Conservation (phyloP, 257 asterid genomes). For the Ajuga chamaepitys region DNA sequence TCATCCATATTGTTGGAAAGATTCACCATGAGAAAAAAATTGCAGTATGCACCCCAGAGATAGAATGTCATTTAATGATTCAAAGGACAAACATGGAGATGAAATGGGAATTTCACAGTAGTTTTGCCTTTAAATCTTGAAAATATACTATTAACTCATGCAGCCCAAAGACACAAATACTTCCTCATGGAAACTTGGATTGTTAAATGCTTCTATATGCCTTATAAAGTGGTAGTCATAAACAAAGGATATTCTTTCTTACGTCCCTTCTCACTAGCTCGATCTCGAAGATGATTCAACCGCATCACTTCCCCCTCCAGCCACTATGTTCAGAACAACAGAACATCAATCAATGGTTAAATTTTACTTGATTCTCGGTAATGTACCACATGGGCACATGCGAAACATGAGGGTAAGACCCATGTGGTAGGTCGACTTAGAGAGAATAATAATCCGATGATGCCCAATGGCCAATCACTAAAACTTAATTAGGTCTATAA, state of each 20-base stretch:
- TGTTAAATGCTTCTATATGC: background rate
- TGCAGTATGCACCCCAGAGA: background rate
- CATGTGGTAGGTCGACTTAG: too few relatives aligned
- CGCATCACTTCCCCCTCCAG: conserved; percentile 44
- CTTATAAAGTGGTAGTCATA: background rate
- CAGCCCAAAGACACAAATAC: background rate
- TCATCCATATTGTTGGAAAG: background rate
- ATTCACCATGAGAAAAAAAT: background rate
- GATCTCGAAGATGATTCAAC: conserved; percentile 54
- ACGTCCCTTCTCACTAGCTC: conserved; percentile 58
- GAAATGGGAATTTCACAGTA: background rate
- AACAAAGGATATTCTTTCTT: conserved; percentile 58
- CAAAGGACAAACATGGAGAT: background rate
- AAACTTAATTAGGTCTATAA: background rate
- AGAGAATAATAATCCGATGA: background rate
- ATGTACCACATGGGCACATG: too few relatives aligned
- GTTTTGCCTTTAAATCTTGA: background rate
- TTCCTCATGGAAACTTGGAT: background rate
- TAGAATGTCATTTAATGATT: background rate
- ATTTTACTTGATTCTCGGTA: too few relatives aligned
- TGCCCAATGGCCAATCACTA: background rate
- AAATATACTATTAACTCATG: too few relatives aligned
- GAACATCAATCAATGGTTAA: too few relatives aligned
- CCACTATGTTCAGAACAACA: conserved; percentile 28
- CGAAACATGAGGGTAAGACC: too few relatives aligned